Evolutionary conservation across 495 filamentous ascomycete species (phyloP).

Genomic region (Penicillium paxilli): DNA sequence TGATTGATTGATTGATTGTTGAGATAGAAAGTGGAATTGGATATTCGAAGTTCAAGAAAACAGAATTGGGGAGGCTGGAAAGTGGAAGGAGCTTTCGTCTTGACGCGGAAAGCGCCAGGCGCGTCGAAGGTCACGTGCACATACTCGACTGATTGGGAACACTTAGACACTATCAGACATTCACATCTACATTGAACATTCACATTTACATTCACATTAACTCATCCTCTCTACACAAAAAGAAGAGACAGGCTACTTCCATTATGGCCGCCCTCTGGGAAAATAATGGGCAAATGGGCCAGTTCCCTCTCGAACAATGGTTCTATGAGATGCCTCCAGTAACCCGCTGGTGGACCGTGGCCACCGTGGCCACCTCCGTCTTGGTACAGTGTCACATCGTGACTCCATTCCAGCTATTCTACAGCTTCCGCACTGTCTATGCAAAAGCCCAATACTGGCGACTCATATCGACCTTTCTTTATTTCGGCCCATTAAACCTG

Average conservation of each 20-base stretch:
- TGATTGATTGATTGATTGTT: too few relatives aligned
- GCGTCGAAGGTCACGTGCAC: too few relatives aligned
- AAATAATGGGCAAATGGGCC: slow-evolving; percentile 56
- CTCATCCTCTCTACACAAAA: too few relatives aligned
- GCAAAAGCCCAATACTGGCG: slow-evolving; percentile 96
- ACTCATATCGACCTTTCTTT: slow-evolving; percentile 89
- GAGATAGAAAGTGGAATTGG: too few relatives aligned
- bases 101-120: too few relatives aligned
- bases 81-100: too few relatives aligned
- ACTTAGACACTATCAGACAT: too few relatives aligned
- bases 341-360: slow-evolving; percentile 94
- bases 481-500: slow-evolving; percentile 91
- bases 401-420: slow-evolving; percentile 92
- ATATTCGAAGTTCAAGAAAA: too few relatives aligned
- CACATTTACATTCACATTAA: too few relatives aligned
- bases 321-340: slow-evolving; percentile 97
- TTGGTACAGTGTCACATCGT: slow-evolving; percentile 91
- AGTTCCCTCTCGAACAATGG: slow-evolving; percentile 91
- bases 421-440: slow-evolving; percentile 91
- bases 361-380: slow-evolving; percentile 83
- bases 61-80: neutral
- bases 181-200: too few relatives aligned
- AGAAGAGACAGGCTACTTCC: too few relatives aligned
- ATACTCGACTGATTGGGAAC: too few relatives aligned
- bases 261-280: slow-evolving; percentile 48